phyloP scores from a whole-genome alignment of 2,329 filamentous ascomycete genomes.

The Cytospora chrysosperma region DNA sequence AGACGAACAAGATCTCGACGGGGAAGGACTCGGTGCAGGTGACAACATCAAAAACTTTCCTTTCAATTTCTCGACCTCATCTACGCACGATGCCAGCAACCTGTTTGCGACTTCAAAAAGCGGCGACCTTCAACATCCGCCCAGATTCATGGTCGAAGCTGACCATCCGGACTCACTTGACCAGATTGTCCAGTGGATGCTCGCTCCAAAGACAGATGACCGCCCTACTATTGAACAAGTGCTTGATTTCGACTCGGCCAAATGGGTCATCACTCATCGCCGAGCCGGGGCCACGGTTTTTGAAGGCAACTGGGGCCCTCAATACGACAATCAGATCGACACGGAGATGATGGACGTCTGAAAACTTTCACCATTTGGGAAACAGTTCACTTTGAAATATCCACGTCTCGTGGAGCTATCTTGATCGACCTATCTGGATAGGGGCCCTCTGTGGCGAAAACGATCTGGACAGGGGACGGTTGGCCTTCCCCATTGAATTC shows the following conservation, averaged over 20 bases:
- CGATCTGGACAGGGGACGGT: constrained; percentile 25
- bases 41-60: constrained; percentile 23
- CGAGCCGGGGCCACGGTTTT: constrained; percentile 90
- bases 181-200: constrained; percentile 83
- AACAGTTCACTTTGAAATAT: constrained; percentile 24
- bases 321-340: constrained; percentile 48
- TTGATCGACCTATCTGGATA: constrained; percentile 37
- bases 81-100: constrained; percentile 38
- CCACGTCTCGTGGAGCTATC: constrained; percentile 25
- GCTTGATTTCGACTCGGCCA: constrained; percentile 69
- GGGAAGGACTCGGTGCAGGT: constrained; percentile 7
- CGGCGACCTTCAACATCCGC: constrained; percentile 60
- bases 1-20: constrained; percentile 14
- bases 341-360: constrained; percentile 61
- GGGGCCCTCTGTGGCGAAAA: constrained; percentile 25
- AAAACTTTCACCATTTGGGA: constrained; percentile 30
- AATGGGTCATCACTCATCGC: constrained; percentile 75
- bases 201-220: constrained; percentile 68
- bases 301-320: constrained; percentile 93
- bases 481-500: constrained; percentile 28
- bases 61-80: constrained; percentile 28
- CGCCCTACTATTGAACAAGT: constrained; percentile 76
- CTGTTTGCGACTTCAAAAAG: constrained; percentile 49
- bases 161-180: constrained; percentile 75
- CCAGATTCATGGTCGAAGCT: constrained; percentile 83